These are phyloP conservation scores for Holtermanniella nyarrowii DNA, from an alignment of 768 basidiomycete genomes.

Conservation along the genomic window DNA sequence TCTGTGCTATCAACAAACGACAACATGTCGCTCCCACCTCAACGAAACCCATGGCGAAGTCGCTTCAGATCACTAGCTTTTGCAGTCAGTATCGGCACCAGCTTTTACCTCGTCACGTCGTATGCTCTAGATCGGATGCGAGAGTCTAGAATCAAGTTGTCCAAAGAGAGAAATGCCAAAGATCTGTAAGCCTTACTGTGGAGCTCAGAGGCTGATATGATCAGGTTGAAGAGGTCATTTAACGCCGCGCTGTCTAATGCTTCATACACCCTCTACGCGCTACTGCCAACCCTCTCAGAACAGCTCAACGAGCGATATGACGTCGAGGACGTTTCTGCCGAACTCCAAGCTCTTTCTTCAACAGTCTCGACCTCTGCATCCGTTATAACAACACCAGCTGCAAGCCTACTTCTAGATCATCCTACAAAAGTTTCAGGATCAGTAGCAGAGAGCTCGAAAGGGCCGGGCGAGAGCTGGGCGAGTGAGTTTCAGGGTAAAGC, in stretches of 20 bases:
- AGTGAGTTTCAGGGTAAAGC: constrained; percentile 17
- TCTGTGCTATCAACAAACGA: neutral
- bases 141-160: constrained; percentile 17
- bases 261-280: constrained; percentile 39
- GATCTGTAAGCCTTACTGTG: constrained; percentile 20
- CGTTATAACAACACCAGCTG: constrained; percentile 5
- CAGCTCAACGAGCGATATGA: constrained; percentile 27
- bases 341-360: constrained; percentile 19
- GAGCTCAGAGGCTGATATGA: neutral
- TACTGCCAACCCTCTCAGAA: constrained; percentile 33
- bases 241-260: constrained; percentile 33
- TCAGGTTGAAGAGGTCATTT: constrained; percentile 33
- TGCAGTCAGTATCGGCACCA: constrained; percentile 20
- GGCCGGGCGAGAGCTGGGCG: constrained; percentile 23
- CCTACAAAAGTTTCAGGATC: neutral
- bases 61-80: constrained; percentile 17
- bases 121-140: constrained; percentile 26
- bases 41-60: constrained; percentile 18
- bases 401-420: constrained; percentile 4
- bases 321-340: constrained; percentile 28
- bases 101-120: constrained; percentile 20
- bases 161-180: constrained; percentile 18
- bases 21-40: neutral
- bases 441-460: neutral
- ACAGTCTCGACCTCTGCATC: neutral